Conservation (phyloP, 2,329 filamentous ascomycete genomes). For the Paecilomyces sp. region DNA sequence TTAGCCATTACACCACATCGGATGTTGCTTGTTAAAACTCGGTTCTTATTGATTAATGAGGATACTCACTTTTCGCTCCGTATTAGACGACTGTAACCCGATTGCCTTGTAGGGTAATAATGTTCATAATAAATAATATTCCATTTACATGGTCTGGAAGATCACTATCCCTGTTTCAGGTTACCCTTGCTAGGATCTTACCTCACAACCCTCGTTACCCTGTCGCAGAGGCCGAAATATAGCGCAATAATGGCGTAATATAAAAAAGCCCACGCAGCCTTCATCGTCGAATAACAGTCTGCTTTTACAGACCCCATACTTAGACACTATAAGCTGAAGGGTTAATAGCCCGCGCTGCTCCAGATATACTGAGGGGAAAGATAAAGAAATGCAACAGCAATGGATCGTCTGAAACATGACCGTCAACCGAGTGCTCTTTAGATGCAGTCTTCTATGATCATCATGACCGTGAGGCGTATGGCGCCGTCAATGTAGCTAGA, state of each 20-base stretch:
- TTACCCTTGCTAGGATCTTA: no score
- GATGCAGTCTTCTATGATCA: not conserved
- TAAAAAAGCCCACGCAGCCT: not conserved
- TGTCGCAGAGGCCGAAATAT: not conserved
- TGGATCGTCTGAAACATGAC: not conserved
- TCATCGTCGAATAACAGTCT: not conserved
- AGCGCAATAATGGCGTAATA: not conserved
- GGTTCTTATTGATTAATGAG: not conserved
- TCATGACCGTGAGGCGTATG: not conserved
- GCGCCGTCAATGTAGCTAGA: not conserved
- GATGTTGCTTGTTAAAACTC: not conserved
- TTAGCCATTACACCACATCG: constrained; percentile 14
- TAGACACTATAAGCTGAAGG: not conserved
- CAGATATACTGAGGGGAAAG: not conserved
- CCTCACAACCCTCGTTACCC: not conserved
- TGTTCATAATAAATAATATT: no score
- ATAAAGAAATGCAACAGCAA: not conserved
- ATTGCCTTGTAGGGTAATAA: no score
- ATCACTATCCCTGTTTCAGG: no score
- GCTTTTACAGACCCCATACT: not conserved
- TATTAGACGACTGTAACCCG: no score
- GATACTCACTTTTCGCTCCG: no score
- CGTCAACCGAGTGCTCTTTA: not conserved
- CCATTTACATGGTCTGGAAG: no score
- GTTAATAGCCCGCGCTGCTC: not conserved